Evolutionary conservation across 805 yeast genomes (phyloP).

Genomic region (Candida ortonii): DNA sequence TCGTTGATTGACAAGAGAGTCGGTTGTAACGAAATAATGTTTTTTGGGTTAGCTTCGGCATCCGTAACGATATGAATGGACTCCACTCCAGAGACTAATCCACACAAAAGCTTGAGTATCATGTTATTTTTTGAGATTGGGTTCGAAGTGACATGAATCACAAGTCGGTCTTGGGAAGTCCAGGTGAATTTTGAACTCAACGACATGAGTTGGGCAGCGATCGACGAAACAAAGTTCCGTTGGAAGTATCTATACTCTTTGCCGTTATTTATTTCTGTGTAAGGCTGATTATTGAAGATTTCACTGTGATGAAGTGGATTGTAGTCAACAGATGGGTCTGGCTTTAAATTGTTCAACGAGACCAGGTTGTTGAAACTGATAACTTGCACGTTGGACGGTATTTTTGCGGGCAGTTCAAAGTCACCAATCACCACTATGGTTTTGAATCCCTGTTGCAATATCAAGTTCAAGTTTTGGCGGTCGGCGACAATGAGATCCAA

Average conservation of each 20-base stretch:
- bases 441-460: conserved; percentile 17
- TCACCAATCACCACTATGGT: conserved; percentile 31
- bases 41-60: conserved; percentile 17
- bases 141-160: conserved; percentile 18
- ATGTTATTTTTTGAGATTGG: conserved; percentile 21
- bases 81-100: conserved; percentile 35
- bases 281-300: conserved; percentile 27
- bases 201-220: conserved; percentile 35
- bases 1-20: conserved; percentile 34
- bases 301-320: conserved; percentile 24
- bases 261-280: conserved; percentile 24
- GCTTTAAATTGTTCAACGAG: conserved; percentile 9
- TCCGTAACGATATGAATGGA: conserved; percentile 23
- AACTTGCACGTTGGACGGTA: conserved; percentile 30
- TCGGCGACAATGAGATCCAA: conserved; percentile 35
- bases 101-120: conserved; percentile 39
- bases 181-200: conserved; percentile 28
- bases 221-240: conserved; percentile 34
- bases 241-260: conserved; percentile 30
- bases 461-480: conserved; percentile 6
- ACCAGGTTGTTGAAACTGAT: conserved; percentile 25
- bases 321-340: conserved; percentile 14
- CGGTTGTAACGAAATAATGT: conserved; percentile 22
- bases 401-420: conserved; percentile 9
- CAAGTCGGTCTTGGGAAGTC: conserved; percentile 25